Conservation (phyloP, 257 asterid species). For the Craterostigma plantagineum region DNA sequence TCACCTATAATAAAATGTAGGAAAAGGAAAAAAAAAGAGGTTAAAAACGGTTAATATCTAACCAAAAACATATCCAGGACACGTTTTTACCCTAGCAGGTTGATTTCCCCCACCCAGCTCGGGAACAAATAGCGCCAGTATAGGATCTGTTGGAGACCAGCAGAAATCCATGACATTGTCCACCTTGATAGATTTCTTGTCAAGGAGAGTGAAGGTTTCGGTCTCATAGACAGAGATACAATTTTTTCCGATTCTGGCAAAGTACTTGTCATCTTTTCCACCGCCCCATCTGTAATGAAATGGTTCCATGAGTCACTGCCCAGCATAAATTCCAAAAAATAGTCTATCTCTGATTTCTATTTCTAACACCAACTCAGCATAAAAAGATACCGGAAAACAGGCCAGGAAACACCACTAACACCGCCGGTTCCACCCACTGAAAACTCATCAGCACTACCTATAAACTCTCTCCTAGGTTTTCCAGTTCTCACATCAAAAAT, state of each 20-base stretch:
- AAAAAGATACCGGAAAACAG: conserved; percentile 57
- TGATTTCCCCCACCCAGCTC: conserved; percentile 96
- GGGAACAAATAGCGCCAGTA: conserved; percentile 75
- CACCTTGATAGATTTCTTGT: conserved; percentile 80
- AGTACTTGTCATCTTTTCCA: conserved; percentile 78
- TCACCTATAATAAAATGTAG: conserved; percentile 55
- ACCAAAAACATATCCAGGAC: too few species aligned
- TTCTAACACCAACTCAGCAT: too few species aligned
- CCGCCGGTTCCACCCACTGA: conserved; percentile 90
- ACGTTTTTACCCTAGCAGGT: conserved; percentile 72
- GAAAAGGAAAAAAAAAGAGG: too few species aligned
- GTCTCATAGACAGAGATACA: conserved; percentile 75
- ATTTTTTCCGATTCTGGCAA: conserved; percentile 81
- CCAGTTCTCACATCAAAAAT: conserved; percentile 88
- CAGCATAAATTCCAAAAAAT: too few species aligned
- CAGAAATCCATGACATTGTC: conserved; percentile 76
- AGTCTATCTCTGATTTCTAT: too few species aligned
- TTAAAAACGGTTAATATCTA: too few species aligned
- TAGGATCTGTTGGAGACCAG: conserved; percentile 94
- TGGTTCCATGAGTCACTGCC: not conserved
- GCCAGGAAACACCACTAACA: conserved; percentile 95
- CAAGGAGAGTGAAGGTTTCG: conserved; percentile 71
- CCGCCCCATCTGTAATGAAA: conserved; percentile 61
- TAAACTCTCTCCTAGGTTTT: conserved; percentile 62
- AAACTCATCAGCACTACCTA: conserved; percentile 91